Evolutionary conservation across 169 alveolate species (phyloP), one percentile per base, ranked within the genome.

Genomic region (Nephromyces sp.): DNA sequence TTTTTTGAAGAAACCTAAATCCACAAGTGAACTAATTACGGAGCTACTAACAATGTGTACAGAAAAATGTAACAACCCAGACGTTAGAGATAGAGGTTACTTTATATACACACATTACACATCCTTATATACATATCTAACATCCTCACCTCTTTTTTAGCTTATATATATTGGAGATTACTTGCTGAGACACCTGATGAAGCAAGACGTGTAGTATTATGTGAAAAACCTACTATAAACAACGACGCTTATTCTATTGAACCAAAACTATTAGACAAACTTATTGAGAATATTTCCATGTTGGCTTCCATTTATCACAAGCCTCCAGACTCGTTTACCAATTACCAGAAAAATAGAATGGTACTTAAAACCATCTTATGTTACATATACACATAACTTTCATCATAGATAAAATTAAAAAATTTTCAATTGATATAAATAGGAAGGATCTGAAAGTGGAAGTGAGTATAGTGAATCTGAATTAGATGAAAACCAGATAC

Each of bases 21-120:
- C 34, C 67, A 71, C 74, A 65, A 73, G 52, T 67, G 74, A 81
- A 25, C 67, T 72, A 64, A 77, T 82, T 33, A 73, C 79, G 32
- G 87, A 87, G 30, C 92, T 95, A 30, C 85, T 97, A 51, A 89
- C 91, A 80, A 83, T 86, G 61, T 93, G 98, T 8, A 94, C 98
- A 1, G 95, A 91, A 32, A 96, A 96, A 77, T 87, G 97, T 76
- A 94, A 92, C 52, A 96, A 95, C 74, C 99, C 99, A 0, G 99
- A 97, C 81, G 86, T 97, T 32, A 87, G 99, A 66, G 98, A 95
- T 71, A 81, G 99, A 73, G 99, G 98, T 1, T 66, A 31, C 8
- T 6, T 5, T 27, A 5, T n/a, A 5, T 8, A 6, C 3, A 31
- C 5, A 43, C 25, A 43, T 43, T 43, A 43, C 25, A 43, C 25